These are phyloP conservation scores for Rhinocladiella similis DNA, from an alignment of 2,329 filamentous ascomycete genomes.

Conservation along the genomic window DNA sequence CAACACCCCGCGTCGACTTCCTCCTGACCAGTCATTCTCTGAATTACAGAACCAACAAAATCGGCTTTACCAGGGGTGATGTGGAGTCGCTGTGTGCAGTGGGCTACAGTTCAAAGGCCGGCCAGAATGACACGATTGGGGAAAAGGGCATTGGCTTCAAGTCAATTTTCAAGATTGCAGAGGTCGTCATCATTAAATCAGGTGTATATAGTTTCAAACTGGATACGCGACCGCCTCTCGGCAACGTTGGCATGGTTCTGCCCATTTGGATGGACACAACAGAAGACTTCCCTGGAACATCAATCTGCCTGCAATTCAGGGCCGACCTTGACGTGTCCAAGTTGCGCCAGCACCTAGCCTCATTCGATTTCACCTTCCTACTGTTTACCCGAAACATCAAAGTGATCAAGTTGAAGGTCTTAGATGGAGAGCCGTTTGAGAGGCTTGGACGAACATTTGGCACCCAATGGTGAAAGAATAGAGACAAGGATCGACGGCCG, in stretches of 20 bases:
- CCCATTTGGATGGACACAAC: slow-evolving; percentile 6
- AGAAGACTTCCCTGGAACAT: slow-evolving; percentile 4
- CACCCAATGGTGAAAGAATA: background rate
- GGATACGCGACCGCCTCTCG: slow-evolving; percentile 8
- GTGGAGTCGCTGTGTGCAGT: slow-evolving; percentile 35
- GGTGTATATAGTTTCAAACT: slow-evolving; percentile 6
- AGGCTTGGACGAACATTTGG: slow-evolving; percentile 8
- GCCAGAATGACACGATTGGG: slow-evolving; percentile 31
- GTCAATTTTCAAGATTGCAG: slow-evolving; percentile 37
- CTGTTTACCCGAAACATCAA: slow-evolving; percentile 25
- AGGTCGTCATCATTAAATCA: slow-evolving; percentile 7
- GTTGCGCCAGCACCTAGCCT: slow-evolving; percentile 5
- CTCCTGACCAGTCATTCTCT: background rate
- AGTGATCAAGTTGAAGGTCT: slow-evolving; percentile 22
- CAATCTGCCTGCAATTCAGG: slow-evolving; percentile 6
- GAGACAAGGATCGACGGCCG: slow-evolving; percentile 4
- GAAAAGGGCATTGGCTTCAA: slow-evolving; percentile 40
- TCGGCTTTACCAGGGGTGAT: slow-evolving; percentile 41
- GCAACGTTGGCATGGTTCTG: slow-evolving; percentile 10
- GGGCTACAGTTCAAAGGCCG: slow-evolving; percentile 34
- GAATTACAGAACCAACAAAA: slow-evolving; percentile 34
- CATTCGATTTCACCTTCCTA: slow-evolving; percentile 27
- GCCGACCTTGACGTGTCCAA: slow-evolving; percentile 1
- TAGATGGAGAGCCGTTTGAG: slow-evolving; percentile 10
- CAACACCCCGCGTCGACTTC: slow-evolving; percentile 5